Evolutionary conservation across 2,329 filamentous ascomycete species (phyloP).

Genomic region (Xylariaceae sp.): DNA sequence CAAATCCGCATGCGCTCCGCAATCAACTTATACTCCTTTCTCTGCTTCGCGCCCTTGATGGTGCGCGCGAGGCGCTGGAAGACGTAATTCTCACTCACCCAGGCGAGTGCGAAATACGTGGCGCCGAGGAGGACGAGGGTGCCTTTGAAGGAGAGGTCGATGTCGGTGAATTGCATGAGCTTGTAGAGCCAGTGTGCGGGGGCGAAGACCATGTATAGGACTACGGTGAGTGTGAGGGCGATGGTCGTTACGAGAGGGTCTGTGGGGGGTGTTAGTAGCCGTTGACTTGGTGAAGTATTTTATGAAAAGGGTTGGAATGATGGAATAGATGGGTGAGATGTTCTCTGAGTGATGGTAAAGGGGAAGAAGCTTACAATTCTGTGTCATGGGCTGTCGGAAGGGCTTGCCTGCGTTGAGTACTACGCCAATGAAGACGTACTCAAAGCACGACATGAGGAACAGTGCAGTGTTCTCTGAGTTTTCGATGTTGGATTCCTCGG

Average conservation of each 20-base stretch:
- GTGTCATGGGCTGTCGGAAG: slow-evolving; percentile 72
- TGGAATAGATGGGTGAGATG: background rate
- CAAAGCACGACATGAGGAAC: slow-evolving; percentile 86
- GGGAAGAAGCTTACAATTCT: slow-evolving; percentile 61
- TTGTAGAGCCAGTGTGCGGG: slow-evolving; percentile 63
- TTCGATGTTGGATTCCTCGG: slow-evolving; percentile 74
- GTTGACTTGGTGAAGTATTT: background rate
- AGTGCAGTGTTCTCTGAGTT: slow-evolving; percentile 93
- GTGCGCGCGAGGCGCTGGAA: slow-evolving; percentile 63
- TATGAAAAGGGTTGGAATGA: background rate
- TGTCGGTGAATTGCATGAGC: slow-evolving; percentile 80
- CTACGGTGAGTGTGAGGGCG: slow-evolving; percentile 58
- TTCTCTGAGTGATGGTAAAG: too few relatives aligned
- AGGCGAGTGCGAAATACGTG: slow-evolving; percentile 63
- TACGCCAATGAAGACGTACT: slow-evolving; percentile 87
- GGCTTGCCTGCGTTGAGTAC: slow-evolving; percentile 88
- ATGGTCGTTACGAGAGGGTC: slow-evolving; percentile 83
- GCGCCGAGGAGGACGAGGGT: slow-evolving; percentile 67
- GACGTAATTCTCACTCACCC: slow-evolving; percentile 64
- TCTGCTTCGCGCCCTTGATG: slow-evolving; percentile 63
- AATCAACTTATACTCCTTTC: slow-evolving; percentile 85
- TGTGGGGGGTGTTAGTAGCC: slow-evolving; percentile 36
- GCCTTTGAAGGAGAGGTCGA: slow-evolving; percentile 66
- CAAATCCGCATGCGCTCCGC: slow-evolving; percentile 56
- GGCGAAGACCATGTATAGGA: slow-evolving; percentile 73